Evolutionary conservation across 768 basidiomycete genomes (phyloP).

Genomic region (Lentinula boryana): DNA sequence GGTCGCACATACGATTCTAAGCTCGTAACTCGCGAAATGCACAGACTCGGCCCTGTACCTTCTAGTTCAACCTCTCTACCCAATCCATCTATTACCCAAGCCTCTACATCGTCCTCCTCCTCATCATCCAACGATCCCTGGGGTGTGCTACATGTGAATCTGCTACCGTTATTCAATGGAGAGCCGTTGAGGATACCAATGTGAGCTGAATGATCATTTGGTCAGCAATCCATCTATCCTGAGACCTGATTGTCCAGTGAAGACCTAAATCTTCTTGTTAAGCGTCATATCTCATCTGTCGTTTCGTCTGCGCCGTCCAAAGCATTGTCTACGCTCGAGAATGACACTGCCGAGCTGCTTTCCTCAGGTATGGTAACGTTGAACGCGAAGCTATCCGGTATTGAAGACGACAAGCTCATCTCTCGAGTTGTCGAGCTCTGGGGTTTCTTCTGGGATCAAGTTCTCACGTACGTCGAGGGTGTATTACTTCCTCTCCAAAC

Average conservation of each 20-base stretch:
- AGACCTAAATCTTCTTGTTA: constrained; percentile 80
- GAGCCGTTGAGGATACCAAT: constrained; percentile 82
- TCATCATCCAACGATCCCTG: constrained; percentile 61
- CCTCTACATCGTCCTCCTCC: constrained; percentile 28
- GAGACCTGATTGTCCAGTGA: constrained; percentile 43
- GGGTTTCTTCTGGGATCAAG: constrained; percentile 91
- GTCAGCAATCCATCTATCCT: not conserved
- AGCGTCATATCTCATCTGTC: constrained; percentile 68
- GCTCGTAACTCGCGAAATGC: constrained; percentile 80
- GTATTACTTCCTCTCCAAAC: constrained; percentile 64
- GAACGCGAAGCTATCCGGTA: constrained; percentile 70
- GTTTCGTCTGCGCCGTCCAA: constrained; percentile 70
- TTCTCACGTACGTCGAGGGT: constrained; percentile 83
- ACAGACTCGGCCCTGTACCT: constrained; percentile 63
- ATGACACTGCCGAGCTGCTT: constrained; percentile 79
- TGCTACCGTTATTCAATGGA: constrained; percentile 88
- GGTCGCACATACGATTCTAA: constrained; percentile 76
- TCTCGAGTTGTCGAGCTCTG: constrained; percentile 80
- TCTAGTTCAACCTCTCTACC: constrained; percentile 34
- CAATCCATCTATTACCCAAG: constrained; percentile 29
- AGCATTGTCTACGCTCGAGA: constrained; percentile 67
- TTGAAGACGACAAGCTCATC: constrained; percentile 77
- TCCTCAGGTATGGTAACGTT: constrained; percentile 88
- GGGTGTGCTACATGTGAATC: constrained; percentile 78
- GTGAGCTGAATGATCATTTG: constrained; percentile 30